Conservation (phyloP, 768 basidiomycete genomes). For the Suillus subalutaceus region DNA sequence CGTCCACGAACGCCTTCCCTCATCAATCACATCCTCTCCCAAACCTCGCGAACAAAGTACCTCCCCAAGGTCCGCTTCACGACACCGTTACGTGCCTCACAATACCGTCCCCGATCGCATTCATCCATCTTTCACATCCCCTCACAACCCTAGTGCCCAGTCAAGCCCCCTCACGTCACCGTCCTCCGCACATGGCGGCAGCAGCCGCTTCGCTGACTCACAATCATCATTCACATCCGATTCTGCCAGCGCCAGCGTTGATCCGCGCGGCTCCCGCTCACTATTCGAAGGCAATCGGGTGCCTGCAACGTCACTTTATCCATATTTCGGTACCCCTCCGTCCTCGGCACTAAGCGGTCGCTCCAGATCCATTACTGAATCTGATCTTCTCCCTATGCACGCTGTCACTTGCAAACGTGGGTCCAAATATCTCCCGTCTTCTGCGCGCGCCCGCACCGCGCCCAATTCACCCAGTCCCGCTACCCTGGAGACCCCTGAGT, state of each 20-base stretch:
- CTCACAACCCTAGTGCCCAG: slow-evolving; percentile 18
- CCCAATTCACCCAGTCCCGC: slow-evolving; percentile 16
- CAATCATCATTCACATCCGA: slow-evolving; percentile 31
- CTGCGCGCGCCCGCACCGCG: slow-evolving; percentile 23
- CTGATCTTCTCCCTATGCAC: slow-evolving; percentile 17
- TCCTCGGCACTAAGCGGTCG: slow-evolving; percentile 15
- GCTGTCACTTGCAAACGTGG: slow-evolving; percentile 8
- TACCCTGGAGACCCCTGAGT: slow-evolving; percentile 5
- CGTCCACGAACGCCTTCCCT: slow-evolving; percentile 9
- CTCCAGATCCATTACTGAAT: slow-evolving; percentile 23
- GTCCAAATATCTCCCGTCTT: neutral
- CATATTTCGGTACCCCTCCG: slow-evolving; percentile 12
- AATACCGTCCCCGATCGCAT: slow-evolving; percentile 8
- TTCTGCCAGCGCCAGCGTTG: slow-evolving; percentile 18
- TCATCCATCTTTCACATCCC: neutral
- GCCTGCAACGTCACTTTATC: slow-evolving; percentile 12
- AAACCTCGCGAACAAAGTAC: slow-evolving; percentile 7
- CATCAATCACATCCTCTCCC: neutral
- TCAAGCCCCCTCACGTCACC: slow-evolving; percentile 31
- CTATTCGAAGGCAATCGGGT: slow-evolving; percentile 21
- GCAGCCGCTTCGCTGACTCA: slow-evolving; percentile 21
- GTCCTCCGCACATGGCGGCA: slow-evolving; percentile 22
- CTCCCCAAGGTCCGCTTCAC: slow-evolving; percentile 18
- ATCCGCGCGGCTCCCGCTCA: slow-evolving; percentile 9
- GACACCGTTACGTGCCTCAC: slow-evolving; percentile 17